These are phyloP conservation scores for Mimosa pudica DNA, from an alignment of 306 rosid species.

Conservation along the genomic window DNA sequence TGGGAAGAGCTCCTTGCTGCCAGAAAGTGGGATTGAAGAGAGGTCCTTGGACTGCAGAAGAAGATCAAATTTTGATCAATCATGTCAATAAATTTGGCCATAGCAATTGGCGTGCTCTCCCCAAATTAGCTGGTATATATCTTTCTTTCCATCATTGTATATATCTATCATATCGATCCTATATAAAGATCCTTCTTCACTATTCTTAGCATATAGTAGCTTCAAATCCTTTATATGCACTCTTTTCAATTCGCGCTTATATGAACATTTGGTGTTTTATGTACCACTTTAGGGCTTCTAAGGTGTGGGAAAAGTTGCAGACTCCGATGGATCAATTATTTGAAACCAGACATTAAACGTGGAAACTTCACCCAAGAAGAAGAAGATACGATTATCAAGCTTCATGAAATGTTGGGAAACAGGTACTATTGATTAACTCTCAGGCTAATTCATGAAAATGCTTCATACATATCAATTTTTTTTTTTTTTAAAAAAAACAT, in stretches of 20 bases:
- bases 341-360: conserved; percentile 88
- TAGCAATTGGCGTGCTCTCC: conserved; percentile 91
- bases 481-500: too few species aligned
- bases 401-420: conserved; percentile 77
- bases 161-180: neutral
- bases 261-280: neutral
- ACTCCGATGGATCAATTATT: conserved; percentile 77
- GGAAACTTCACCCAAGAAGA: conserved; percentile 81
- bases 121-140: conserved; percentile 72
- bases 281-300: conserved; percentile 52
- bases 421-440: conserved; percentile 42
- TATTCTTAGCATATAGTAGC: neutral
- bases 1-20: conserved; percentile 96
- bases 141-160: too few species aligned
- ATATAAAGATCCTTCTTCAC: neutral
- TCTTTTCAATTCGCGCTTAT: neutral
- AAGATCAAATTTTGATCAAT: conserved; percentile 68
- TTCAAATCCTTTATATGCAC: neutral
- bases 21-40: conserved; percentile 91
- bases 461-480: too few species aligned
- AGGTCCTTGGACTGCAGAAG: conserved; percentile 90
- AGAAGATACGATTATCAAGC: conserved; percentile 67
- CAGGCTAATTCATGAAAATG: neutral
- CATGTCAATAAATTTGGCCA: conserved; percentile 70
- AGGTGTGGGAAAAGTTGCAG: conserved; percentile 97